A percentile compares a stretch with the other conserved stretches of the same genome.
Evolutionary conservation across 2,329 filamentous ascomycete species (phyloP).

Genomic region (Tolypocladium tropicale): DNA sequence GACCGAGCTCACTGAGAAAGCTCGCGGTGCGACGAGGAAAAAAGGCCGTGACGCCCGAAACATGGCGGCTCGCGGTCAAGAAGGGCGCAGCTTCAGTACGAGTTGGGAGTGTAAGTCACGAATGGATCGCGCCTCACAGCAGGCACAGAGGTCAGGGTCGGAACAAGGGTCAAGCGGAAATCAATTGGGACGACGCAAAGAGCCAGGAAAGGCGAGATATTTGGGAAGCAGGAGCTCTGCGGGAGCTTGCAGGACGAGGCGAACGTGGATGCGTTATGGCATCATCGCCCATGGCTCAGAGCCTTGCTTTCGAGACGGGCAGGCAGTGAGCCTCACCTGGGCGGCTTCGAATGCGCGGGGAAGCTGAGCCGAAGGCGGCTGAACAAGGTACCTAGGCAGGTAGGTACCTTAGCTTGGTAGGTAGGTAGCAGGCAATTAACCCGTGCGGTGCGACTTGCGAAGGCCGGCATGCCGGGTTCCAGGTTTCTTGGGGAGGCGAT

Average conservation of each 20-base stretch:
- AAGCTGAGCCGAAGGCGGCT: background rate
- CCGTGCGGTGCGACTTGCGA: too few species aligned
- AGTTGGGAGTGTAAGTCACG: background rate
- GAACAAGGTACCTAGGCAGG: background rate
- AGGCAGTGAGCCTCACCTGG: background rate
- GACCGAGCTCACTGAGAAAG: background rate
- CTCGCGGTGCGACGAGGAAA: constrained; percentile 10
- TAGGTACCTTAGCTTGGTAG: too few species aligned
- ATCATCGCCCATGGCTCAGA: background rate
- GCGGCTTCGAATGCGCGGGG: background rate
- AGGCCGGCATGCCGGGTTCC: too few species aligned
- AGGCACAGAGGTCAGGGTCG: background rate
- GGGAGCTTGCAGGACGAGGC: background rate
- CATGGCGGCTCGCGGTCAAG: constrained; percentile 11
- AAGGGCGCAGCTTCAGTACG: background rate
- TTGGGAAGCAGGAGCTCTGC: background rate
- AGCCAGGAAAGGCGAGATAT: background rate
- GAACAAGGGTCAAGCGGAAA: background rate
- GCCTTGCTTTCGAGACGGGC: background rate
- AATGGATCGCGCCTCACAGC: background rate
- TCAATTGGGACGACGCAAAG: background rate
- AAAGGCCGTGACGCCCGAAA: constrained; percentile 18
- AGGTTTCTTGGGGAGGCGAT: too few species aligned
- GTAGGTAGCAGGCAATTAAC: too few species aligned
- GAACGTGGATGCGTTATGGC: background rate